Percentiles rank a stretch among this genome's conserved stretches.
Conservation (phyloP, 2,329 filamentous ascomycete species). For the Pseudocercospora fijiensis region DNA sequence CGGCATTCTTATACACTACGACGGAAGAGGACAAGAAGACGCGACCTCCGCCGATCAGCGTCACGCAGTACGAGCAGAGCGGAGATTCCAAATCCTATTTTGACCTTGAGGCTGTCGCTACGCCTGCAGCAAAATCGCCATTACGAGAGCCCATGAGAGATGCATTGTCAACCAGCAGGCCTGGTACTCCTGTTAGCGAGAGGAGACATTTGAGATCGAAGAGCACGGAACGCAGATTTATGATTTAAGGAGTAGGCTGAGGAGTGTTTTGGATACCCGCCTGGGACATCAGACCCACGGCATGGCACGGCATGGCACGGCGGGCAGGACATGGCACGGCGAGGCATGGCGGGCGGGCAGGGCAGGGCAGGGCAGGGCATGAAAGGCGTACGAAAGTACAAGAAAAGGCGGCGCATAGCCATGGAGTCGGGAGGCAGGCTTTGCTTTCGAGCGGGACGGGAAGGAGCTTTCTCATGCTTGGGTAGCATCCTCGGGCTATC, state of each 20-base stretch:
- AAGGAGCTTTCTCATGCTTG: neutral
- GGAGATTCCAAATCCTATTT: slow-evolving; percentile 37
- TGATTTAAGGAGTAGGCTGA: slow-evolving; percentile 41
- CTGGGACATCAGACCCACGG: slow-evolving; percentile 17
- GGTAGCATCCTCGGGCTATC: neutral
- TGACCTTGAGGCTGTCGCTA: slow-evolving; percentile 48
- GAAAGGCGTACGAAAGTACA: neutral
- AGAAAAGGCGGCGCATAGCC: neutral
- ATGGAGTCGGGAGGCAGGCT: neutral
- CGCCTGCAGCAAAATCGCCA: slow-evolving; percentile 47
- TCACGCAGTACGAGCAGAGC: slow-evolving; percentile 75
- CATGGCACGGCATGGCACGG: neutral
- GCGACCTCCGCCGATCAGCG: slow-evolving; percentile 64
- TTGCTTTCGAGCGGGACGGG: neutral
- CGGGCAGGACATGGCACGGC: neutral
- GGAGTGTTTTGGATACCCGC: slow-evolving; percentile 15
- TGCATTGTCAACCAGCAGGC: slow-evolving; percentile 53
- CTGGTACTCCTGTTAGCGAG: slow-evolving; percentile 38
- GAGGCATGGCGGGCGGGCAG: neutral
- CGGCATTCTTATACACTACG: slow-evolving; percentile 81
- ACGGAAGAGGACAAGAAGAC: slow-evolving; percentile 54
- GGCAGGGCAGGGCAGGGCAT: neutral
- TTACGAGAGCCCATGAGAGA: slow-evolving; percentile 44
- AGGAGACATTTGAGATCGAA: slow-evolving; percentile 40
- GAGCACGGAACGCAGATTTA: slow-evolving; percentile 31